Percentiles rank a stretch among this genome's conserved stretches.
Evolutionary conservation across 2,329 filamentous ascomycete species (phyloP).

Genomic region (Fusarium sp.): DNA sequence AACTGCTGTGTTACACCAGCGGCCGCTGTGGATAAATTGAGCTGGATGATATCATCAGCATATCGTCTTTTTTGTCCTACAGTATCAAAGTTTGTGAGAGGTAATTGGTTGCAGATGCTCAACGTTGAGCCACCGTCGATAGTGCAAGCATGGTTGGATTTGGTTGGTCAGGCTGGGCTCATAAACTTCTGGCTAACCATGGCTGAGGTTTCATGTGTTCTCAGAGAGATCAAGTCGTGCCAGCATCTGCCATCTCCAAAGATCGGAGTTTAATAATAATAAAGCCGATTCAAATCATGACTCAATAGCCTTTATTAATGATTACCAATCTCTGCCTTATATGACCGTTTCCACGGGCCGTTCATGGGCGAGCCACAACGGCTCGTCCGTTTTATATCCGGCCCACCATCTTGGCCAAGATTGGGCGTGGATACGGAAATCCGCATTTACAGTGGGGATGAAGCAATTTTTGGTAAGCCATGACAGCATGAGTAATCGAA

Average conservation of each 20-base stretch:
- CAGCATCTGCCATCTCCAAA: too few relatives aligned
- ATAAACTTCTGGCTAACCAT: not conserved
- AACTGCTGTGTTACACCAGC: slow-evolving; percentile 21
- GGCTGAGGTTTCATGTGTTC: too few relatives aligned
- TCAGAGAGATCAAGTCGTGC: too few relatives aligned
- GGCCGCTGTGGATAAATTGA: slow-evolving; percentile 14
- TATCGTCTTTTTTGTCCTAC: slow-evolving; percentile 16
- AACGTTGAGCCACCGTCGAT: slow-evolving; percentile 13
- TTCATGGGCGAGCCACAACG: not conserved
- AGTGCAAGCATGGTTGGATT: not conserved
- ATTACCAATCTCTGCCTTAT: not conserved
- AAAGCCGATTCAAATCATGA: not conserved
- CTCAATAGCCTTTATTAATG: not conserved
- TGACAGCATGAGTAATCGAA: slow-evolving; percentile 15
- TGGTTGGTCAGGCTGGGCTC: slow-evolving; percentile 11
- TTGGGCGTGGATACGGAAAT: not conserved
- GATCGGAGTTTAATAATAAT: too few relatives aligned
- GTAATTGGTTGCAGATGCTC: slow-evolving; percentile 11
- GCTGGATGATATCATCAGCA: slow-evolving; percentile 35
- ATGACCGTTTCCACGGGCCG: not conserved
- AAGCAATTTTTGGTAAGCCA: not conserved
- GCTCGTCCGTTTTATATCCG: slow-evolving; percentile 9
- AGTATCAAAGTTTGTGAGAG: slow-evolving; percentile 5
- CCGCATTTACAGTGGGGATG: slow-evolving; percentile 2
- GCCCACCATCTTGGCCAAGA: not conserved